Evolutionary conservation across 768 basidiomycete genomes (phyloP).

Genomic region (Lentinula aciculospora): DNA sequence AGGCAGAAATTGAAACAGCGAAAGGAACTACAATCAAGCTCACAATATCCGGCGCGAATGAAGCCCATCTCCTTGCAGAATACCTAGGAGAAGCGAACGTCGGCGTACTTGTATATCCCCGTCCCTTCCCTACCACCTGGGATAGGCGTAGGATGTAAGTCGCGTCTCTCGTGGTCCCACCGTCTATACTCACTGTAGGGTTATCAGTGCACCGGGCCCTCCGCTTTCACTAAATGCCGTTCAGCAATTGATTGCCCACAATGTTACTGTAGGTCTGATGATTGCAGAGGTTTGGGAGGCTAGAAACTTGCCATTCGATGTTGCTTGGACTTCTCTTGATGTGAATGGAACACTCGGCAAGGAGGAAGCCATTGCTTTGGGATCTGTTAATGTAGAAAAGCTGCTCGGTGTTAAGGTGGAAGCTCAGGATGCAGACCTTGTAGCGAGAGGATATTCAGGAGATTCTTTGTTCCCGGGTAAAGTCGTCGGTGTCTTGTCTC

Average conservation of each 20-base stretch:
- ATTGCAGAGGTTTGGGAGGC: constrained; percentile 62
- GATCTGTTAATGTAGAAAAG: constrained; percentile 38
- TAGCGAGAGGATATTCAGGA: constrained; percentile 37
- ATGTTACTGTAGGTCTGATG: constrained; percentile 70
- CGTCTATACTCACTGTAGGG: background rate
- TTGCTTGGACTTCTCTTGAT: constrained; percentile 62
- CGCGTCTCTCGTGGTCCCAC: background rate
- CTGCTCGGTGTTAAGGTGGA: constrained; percentile 29
- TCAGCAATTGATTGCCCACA: constrained; percentile 54
- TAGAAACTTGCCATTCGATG: constrained; percentile 73
- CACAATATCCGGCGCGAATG: constrained; percentile 60
- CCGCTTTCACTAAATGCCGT: constrained; percentile 60
- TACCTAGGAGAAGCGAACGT: constrained; percentile 50
- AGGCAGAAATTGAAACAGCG: constrained; percentile 50
- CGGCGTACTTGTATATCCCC: constrained; percentile 44
- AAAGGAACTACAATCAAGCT: constrained; percentile 41
- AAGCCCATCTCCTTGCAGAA: constrained; percentile 65
- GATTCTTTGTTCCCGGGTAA: constrained; percentile 40
- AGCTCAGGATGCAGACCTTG: constrained; percentile 43
- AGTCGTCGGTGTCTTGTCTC: constrained; percentile 51
- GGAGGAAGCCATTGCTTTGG: constrained; percentile 39
- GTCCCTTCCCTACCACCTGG: constrained; percentile 74
- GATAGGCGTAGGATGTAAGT: constrained; percentile 61
- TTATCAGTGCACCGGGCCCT: constrained; percentile 56
- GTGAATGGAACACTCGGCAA: constrained; percentile 32